A percentile compares a stretch with the other conserved stretches of the same genome.
These are phyloP conservation scores for Trypanosoma mega DNA, from an alignment of 208 protist genomes.

Conservation along the genomic window DNA sequence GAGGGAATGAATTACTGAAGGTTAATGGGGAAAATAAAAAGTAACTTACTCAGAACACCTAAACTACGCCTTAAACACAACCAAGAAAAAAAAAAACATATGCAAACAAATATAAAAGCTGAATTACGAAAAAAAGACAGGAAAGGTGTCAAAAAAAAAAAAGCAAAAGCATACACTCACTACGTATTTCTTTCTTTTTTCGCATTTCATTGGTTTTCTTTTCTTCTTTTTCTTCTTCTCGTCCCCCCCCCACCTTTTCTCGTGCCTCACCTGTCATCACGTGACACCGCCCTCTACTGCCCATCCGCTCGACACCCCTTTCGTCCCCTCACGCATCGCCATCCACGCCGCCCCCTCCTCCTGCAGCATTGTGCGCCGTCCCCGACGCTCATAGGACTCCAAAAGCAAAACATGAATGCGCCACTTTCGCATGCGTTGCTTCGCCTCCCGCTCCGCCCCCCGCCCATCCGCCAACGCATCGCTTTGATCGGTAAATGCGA, in stretches of 20 bases:
- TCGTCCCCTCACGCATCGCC: not conserved
- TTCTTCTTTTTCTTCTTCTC: too few species aligned
- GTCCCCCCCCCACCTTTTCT: too few species aligned
- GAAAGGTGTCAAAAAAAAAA: not conserved
- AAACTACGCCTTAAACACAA: not conserved
- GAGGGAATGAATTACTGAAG: not conserved
- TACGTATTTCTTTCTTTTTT: too few species aligned
- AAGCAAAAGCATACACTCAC: not conserved
- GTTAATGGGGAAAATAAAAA: not conserved
- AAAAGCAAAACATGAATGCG: slow-evolving; percentile 22
- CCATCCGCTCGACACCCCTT: too few species aligned
- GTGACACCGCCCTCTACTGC: too few species aligned
- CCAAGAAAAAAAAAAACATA: not conserved
- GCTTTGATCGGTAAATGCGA: slow-evolving; percentile 22
- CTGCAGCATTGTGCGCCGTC: slow-evolving; percentile 7
- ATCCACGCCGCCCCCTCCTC: slow-evolving; percentile 13
- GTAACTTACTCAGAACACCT: not conserved
- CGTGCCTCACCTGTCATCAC: too few species aligned
- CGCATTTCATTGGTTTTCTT: too few species aligned
- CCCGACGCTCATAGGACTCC: slow-evolving; percentile 19
- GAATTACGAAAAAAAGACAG: not conserved
- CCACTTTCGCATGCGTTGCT: slow-evolving; percentile 4
- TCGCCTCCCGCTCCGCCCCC: slow-evolving; percentile 21
- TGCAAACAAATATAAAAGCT: not conserved
- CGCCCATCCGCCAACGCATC: slow-evolving; percentile 21